Percentiles rank a stretch among this genome's conserved stretches.
phyloP scores from a whole-genome alignment of 2,329 filamentous ascomycete species.

The Colletotrichum sidae region DNA sequence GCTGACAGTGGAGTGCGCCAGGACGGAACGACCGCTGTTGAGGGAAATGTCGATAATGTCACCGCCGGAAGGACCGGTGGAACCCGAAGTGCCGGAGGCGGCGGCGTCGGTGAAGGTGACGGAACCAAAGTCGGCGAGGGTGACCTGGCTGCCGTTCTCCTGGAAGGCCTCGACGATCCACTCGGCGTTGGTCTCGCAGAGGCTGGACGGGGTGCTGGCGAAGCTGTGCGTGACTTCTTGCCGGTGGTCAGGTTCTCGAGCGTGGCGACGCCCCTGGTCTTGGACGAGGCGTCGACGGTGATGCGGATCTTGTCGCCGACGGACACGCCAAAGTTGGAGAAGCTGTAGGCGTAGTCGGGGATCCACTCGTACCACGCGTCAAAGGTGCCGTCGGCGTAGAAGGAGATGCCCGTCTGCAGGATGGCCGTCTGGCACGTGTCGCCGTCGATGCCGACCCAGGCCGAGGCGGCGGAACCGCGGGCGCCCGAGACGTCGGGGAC shows the following conservation, averaged over 20 bases:
- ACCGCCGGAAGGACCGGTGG: slow-evolving; percentile 31
- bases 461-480: slow-evolving; percentile 45
- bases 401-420: slow-evolving; percentile 57
- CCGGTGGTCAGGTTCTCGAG: slow-evolving; percentile 63
- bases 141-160: slow-evolving; percentile 40
- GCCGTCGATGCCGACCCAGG: slow-evolving; percentile 63
- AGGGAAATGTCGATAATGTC: slow-evolving; percentile 39
- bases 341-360: slow-evolving; percentile 55
- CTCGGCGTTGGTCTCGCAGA: slow-evolving; percentile 69
- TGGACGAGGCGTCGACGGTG: slow-evolving; percentile 42
- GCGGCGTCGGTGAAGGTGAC: slow-evolving; percentile 42
- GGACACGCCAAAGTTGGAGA: slow-evolving; percentile 46
- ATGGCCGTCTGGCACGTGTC: slow-evolving; percentile 54
- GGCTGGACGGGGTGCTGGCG: slow-evolving; percentile 51
- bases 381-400: slow-evolving; percentile 50
- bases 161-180: slow-evolving; percentile 70
- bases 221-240: slow-evolving; percentile 64
- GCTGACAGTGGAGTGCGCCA: slow-evolving; percentile 30
- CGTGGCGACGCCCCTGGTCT: slow-evolving; percentile 42
- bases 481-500: slow-evolving; percentile 42
- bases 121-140: slow-evolving; percentile 46
- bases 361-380: slow-evolving; percentile 62
- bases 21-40: slow-evolving; percentile 14
- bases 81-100: slow-evolving; percentile 41
- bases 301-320: slow-evolving; percentile 46